Percentiles rank a stretch among this genome's conserved stretches.
Evolutionary conservation across 2,329 filamentous ascomycete species (phyloP).

Genomic region (Sclerotinia borealis): DNA sequence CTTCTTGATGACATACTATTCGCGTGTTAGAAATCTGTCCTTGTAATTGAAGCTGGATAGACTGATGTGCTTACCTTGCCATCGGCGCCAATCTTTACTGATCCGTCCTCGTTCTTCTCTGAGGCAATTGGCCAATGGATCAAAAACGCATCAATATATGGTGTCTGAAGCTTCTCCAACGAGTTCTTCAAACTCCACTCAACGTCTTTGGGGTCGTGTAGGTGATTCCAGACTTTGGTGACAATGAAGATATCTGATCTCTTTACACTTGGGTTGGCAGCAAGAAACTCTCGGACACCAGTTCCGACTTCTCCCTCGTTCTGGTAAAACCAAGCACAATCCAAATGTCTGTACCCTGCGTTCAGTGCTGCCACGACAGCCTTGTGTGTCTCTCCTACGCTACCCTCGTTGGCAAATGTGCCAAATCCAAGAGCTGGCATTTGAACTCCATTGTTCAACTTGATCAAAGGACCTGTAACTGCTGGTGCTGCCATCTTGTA

Average conservation of each 20-base stretch:
- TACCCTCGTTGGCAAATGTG: constrained; percentile 28
- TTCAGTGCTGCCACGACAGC: constrained; percentile 55
- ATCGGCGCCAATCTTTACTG: constrained; percentile 43
- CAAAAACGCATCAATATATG: constrained; percentile 75
- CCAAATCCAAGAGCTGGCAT: constrained; percentile 42
- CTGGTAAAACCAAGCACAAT: constrained; percentile 69
- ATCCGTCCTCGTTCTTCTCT: constrained; percentile 70
- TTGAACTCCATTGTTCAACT: constrained; percentile 33
- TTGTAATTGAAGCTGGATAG: not conserved
- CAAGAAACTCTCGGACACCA: constrained; percentile 67
- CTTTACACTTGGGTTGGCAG: constrained; percentile 52
- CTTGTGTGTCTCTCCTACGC: constrained; percentile 37
- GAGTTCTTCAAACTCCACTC: constrained; percentile 67
- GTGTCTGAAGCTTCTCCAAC: constrained; percentile 63
- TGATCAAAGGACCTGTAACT: constrained; percentile 16
- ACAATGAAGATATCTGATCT: constrained; percentile 27
- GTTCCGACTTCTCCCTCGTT: constrained; percentile 82
- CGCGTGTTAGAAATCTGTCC: constrained; percentile 12
- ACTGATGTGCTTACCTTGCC: constrained; percentile 38
- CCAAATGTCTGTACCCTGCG: constrained; percentile 60
- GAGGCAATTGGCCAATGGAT: constrained; percentile 76
- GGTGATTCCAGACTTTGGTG: constrained; percentile 48
- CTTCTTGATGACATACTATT: constrained; percentile 55
- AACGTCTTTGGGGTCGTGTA: constrained; percentile 49
- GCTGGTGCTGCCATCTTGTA: constrained; percentile 25